Evolutionary conservation across 1,139 yeast genomes (phyloP), one percentile per base, ranked within the genome.

Genomic region (Suhomyces wounanorum): DNA sequence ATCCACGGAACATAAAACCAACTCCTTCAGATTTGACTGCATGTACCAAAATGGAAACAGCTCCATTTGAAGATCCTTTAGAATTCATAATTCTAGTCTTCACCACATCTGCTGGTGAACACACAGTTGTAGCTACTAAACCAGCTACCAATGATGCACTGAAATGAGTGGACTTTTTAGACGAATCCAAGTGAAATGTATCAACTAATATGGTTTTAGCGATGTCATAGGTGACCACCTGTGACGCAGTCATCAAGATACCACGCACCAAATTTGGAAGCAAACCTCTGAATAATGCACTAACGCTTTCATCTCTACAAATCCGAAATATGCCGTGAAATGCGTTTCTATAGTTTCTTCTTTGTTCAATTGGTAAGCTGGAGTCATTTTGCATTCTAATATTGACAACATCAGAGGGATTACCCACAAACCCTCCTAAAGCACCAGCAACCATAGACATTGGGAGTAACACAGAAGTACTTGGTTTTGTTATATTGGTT

Each of bases 331-430:
- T 69, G 8, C 96, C 96, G 64, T 89, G 92, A 44, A 89, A 62
- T 0, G 95, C 96, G 68, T 90, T 85, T 53, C 79, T 77, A 65
- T 90, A 90, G 64, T 87, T 84, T 64, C 96, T 79, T 66, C 92
- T 79, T 59, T 83, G 78, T 3, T 76, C 84, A 5, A 69, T 51
- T 2, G 94, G 89, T 54, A 88, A 75, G 0, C 91, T 72, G 7
- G 87, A 81, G 63, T 90, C 97, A 66, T 89, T 90, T 68, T 90
- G 96, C 96, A 90, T 90, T 67, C 96, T 81, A 55, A 90, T 87
- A 60, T 90, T 90, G 41, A 89, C 90, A 23, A 90, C 87, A 67
- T 90, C 96, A 1, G 95, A 84, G 2, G 96, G 96, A 62, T 89
- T 90, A 26, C 96, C 96, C 2, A 88, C 85, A 36, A 89, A 69